These are phyloP conservation scores for Lactifluus pinguis DNA, from an alignment of 768 basidiomycete genomes.

Conservation along the genomic window DNA sequence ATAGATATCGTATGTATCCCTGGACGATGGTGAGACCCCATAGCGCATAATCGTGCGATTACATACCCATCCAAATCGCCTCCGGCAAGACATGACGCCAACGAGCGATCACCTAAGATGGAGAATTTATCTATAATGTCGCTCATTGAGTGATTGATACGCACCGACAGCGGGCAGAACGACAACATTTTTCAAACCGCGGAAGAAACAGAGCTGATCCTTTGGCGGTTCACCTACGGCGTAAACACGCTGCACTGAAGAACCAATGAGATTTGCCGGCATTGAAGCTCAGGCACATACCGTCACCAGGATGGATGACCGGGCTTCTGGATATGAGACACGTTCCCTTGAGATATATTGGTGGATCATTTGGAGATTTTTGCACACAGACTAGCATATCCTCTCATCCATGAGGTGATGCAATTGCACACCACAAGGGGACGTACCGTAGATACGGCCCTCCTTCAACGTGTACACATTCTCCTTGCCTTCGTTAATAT, in stretches of 20 bases:
- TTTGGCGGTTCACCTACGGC: constrained; percentile 26
- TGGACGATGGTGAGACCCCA: constrained; percentile 22
- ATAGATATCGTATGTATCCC: constrained; percentile 54
- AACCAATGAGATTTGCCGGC: not conserved
- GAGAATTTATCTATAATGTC: not conserved
- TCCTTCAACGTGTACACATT: constrained; percentile 6
- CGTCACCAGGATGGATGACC: constrained; percentile 29
- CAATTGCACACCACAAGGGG: not conserved
- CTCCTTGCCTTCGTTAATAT: constrained; percentile 6
- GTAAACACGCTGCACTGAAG: constrained; percentile 21
- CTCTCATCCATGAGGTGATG: not conserved
- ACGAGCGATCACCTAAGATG: constrained; percentile 43
- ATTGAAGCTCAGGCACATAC: constrained; percentile 3
- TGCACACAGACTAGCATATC: constrained; percentile 12
- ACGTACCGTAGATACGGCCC: constrained; percentile 11
- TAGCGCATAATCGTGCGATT: not conserved
- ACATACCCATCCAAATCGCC: constrained; percentile 70
- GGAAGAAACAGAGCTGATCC: constrained; percentile 19
- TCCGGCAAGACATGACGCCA: constrained; percentile 65
- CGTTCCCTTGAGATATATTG: not conserved
- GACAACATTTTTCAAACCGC: constrained; percentile 22
- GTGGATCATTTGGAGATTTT: not conserved
- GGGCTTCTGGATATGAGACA: constrained; percentile 27
- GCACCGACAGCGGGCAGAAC: constrained; percentile 20
- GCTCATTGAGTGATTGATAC: not conserved